Conservation (phyloP, 768 basidiomycete genomes). For the Boletellus ananiceps region DNA sequence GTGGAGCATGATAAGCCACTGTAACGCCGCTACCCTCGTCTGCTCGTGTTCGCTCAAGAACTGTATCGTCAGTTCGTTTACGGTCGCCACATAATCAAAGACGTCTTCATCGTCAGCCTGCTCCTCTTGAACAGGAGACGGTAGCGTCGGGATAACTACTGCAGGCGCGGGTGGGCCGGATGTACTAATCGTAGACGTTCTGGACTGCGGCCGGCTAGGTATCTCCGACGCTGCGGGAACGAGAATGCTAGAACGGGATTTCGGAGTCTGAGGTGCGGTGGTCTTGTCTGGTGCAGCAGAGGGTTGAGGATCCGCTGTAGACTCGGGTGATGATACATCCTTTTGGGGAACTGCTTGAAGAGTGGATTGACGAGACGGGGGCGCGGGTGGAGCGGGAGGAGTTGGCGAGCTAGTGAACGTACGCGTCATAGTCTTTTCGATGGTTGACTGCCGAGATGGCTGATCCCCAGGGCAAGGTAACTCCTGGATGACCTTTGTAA, state of each 20-base stretch:
- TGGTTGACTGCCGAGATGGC: constrained; percentile 19
- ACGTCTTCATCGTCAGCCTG: constrained; percentile 61
- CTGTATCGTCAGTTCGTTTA: constrained; percentile 88
- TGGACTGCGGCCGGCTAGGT: constrained; percentile 61
- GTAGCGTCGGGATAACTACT: constrained; percentile 25
- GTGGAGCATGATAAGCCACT: constrained; percentile 98
- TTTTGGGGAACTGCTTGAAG: constrained; percentile 38
- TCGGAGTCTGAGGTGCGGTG: constrained; percentile 33
- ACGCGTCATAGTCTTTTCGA: constrained; percentile 34
- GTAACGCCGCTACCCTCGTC: constrained; percentile 90
- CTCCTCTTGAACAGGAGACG: constrained; percentile 27
- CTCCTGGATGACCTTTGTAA: constrained; percentile 80
- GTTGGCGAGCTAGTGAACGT: constrained; percentile 52
- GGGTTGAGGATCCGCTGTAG: constrained; percentile 30
- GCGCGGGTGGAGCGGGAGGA: constrained; percentile 37
- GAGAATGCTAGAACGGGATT: constrained; percentile 24
- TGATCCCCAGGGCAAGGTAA: constrained; percentile 69
- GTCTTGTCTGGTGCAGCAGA: constrained; percentile 35
- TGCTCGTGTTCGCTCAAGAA: constrained; percentile 97
- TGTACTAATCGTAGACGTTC: constrained; percentile 45
- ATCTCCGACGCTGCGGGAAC: constrained; percentile 26
- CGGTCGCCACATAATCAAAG: constrained; percentile 90
- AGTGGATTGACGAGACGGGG: constrained; percentile 49
- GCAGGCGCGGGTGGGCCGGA: constrained; percentile 32
- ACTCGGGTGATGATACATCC: constrained; percentile 49